Evolutionary conservation across 495 filamentous ascomycete genomes (phyloP), one percentile per base, ranked within the genome.

Genomic region (Glutinoglossum americanum): DNA sequence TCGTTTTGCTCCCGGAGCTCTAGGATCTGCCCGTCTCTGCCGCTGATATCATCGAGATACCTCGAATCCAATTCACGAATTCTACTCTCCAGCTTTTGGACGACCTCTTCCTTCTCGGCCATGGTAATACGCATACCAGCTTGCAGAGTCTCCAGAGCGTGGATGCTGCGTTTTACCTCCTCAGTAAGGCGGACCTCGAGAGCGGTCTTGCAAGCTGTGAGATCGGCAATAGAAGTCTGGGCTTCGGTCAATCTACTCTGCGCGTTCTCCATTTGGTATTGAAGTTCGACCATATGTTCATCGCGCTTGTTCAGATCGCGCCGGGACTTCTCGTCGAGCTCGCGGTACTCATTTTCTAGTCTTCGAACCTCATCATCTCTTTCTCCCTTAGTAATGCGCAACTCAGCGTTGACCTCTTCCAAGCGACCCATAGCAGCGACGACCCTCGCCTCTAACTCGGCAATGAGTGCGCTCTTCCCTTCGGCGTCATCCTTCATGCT

Each of bases 391-490:
- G 23, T 21, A 11, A 47, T 57, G 21, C 45, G 35, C 21, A 45
- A 17, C 45, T 44, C 55, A 9, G 27, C 2, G 5, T 47, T 57
- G 4, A 28, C 26, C 27, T 47, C 35, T n/a, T 57, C 55, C 35
- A 57, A 17, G 8, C 25, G 27, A 6, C 19, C 39, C 55, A 41
- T 51, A 17, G 47, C 54, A 21, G 41, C 48, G 7, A 37, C 47
- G 23, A 59, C 51, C 26, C 27, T 28, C 17, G 44, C 53, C 30
- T 90, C 61, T 82, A 83, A 59, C 67, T 72, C 3, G 74, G 75
- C 32, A 82, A 89, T 63, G 76, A 78, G 58, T 66, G 68, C 15
- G 73, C 77, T 17, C 73, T 89, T 44, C 68, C 83, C 0, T 65
- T 73, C 39, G 6, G 28, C 13, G 19, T 59, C 45, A 21, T 1